A percentile compares a stretch with the other conserved stretches of the same genome.
Conservation (phyloP, 306 rosid species). For the Medicago ruthenica region DNA sequence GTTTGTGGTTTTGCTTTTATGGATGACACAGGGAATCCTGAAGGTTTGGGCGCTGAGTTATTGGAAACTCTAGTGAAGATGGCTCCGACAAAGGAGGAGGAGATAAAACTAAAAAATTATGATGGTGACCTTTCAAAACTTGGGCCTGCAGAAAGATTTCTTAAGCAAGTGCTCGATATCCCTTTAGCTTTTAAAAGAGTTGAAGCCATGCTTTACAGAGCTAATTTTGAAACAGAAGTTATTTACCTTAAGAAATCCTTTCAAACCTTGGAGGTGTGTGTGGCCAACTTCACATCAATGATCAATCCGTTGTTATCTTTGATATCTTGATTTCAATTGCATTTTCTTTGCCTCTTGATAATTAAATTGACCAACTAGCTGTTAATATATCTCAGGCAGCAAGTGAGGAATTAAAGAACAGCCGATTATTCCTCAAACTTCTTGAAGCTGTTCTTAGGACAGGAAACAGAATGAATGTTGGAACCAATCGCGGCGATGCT, state of each 20-base stretch:
- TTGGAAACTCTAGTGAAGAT: constrained; percentile 97
- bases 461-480: constrained; percentile 98
- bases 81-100: constrained; percentile 99
- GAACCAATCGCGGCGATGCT: constrained; percentile 95
- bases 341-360: constrained; percentile 23
- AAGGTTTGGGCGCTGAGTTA: constrained; percentile 93
- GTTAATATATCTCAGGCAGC: constrained; percentile 65
- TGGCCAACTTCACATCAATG: constrained; percentile 20
- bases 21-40: constrained; percentile 75
- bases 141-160: constrained; percentile 96
- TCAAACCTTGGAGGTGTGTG: constrained; percentile 86
- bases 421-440: constrained; percentile 86
- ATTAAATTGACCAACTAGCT: constrained; percentile 38
- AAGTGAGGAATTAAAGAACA: constrained; percentile 88
- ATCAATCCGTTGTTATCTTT: constrained; percentile 37
- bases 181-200: constrained; percentile 96
- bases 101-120: constrained; percentile 80
- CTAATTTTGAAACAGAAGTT: constrained; percentile 92
- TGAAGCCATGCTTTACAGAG: constrained; percentile 97
- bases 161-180: constrained; percentile 80
- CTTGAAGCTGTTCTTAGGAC: constrained; percentile 98
- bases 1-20: constrained; percentile 33
- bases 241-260: constrained; percentile 85
- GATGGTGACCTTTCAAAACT: constrained; percentile 76
- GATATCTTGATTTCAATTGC: constrained; percentile 34